Percentiles rank a stretch among this genome's conserved stretches.
Conservation (phyloP, 192 early-diverging fungal genomes). For the Coemansia sp. region DNA sequence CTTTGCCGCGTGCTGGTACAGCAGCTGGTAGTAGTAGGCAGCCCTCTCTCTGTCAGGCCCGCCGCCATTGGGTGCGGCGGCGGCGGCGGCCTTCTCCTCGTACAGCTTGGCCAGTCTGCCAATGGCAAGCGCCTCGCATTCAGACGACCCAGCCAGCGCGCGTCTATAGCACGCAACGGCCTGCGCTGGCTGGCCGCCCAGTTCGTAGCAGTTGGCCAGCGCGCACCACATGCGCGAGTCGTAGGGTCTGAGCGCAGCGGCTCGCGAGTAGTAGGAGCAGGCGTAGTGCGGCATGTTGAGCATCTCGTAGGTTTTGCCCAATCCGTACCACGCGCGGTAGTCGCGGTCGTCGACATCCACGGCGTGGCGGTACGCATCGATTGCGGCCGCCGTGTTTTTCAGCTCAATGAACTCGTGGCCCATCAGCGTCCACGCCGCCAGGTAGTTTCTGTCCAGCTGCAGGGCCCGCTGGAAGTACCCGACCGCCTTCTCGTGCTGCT, state of each 20-base stretch:
- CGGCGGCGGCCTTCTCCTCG: constrained; percentile 32
- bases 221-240: constrained; percentile 89
- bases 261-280: constrained; percentile 79
- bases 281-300: constrained; percentile 81
- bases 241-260: constrained; percentile 68
- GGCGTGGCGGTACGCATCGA: constrained; percentile 86
- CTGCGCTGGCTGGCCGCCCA: constrained; percentile 48
- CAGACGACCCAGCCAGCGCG: constrained; percentile 63
- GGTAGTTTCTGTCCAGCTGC: constrained; percentile 74
- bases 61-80: no score
- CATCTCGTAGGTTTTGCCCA: constrained; percentile 89
- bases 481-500: constrained; percentile 83
- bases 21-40: constrained; percentile 61
- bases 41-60: constrained; percentile 54
- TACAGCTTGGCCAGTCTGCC: constrained; percentile 63
- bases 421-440: constrained; percentile 87
- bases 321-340: constrained; percentile 89
- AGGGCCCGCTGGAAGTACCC: constrained; percentile 84
- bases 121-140: constrained; percentile 60
- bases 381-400: constrained; percentile 84
- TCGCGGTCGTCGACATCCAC: constrained; percentile 79
- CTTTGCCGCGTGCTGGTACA: constrained; percentile 37
- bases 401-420: constrained; percentile 95
- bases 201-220: constrained; percentile 75
- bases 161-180: constrained; percentile 78